phyloP scores from a whole-genome alignment of 1,284 basidiomycete genomes.

The Malassezia yamatoensis region DNA sequence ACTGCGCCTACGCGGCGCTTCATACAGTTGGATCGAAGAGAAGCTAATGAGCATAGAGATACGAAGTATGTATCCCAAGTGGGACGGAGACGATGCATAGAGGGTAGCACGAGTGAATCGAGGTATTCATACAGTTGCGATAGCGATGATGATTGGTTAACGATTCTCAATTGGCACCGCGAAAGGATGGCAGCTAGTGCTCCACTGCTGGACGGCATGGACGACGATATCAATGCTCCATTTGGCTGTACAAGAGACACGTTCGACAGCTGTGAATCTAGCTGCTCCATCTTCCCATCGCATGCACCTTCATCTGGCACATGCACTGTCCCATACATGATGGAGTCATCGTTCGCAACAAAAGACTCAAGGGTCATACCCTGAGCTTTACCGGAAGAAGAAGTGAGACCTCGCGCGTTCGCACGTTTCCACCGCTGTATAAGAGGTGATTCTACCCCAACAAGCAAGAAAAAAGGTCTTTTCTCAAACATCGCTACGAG shows the following conservation, averaged over 20 bases:
- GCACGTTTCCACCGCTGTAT: constrained; percentile 46
- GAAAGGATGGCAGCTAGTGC: constrained; percentile 21
- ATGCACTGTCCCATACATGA: constrained; percentile 21
- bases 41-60: constrained; percentile 42
- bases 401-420: constrained; percentile 6
- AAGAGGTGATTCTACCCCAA: constrained; percentile 76
- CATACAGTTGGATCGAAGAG: constrained; percentile 56
- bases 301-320: too few relatives aligned
- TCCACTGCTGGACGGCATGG: constrained; percentile 3
- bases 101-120: constrained; percentile 61
- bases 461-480: constrained; percentile 79
- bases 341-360: constrained; percentile 30
- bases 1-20: constrained; percentile 91
- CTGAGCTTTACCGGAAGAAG: neutral
- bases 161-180: constrained; percentile 57
- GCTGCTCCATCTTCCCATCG: neutral
- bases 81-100: constrained; percentile 64
- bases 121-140: constrained; percentile 58
- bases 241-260: constrained; percentile 1
- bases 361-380: constrained; percentile 31
- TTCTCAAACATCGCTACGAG: constrained; percentile 66
- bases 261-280: constrained; percentile 4
- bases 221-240: constrained; percentile 11
- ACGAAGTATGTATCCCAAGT: constrained; percentile 47
- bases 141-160: constrained; percentile 61